Conservation (phyloP, 495 filamentous ascomycete species). For the Xylaria scruposa region DNA sequence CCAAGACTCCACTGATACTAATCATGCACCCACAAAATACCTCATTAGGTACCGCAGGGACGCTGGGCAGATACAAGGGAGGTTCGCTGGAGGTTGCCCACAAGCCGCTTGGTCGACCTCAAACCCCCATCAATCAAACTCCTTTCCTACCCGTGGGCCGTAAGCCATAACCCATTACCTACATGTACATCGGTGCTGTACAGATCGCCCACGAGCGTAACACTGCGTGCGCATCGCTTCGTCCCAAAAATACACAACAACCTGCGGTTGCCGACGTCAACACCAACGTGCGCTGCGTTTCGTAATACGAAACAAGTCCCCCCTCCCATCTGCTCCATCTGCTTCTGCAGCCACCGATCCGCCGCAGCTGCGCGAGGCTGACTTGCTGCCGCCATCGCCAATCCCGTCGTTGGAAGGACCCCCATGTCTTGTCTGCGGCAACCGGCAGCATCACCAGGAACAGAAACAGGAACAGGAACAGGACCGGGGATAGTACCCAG, state of each 20-base stretch:
- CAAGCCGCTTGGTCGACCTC: slow-evolving; percentile 21
- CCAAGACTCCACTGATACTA: slow-evolving; percentile 8
- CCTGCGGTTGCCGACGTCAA: slow-evolving; percentile 6
- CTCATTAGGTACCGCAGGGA: neutral
- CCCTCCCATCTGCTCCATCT: slow-evolving; percentile 11
- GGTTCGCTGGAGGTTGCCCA: slow-evolving; percentile 20
- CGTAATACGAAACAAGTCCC: slow-evolving; percentile 15
- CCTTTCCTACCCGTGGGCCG: slow-evolving; percentile 22
- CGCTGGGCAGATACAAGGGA: slow-evolving; percentile 2
- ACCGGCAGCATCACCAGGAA: slow-evolving; percentile 29
- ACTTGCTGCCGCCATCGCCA: slow-evolving; percentile 28
- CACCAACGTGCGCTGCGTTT: slow-evolving; percentile 13
- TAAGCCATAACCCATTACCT: neutral
- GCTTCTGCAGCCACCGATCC: slow-evolving; percentile 29
- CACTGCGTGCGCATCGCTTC: slow-evolving; percentile 31
- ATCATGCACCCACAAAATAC: slow-evolving; percentile 10
- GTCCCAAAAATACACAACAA: slow-evolving; percentile 22
- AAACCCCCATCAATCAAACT: slow-evolving; percentile 24
- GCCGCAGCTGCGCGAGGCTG: slow-evolving; percentile 25
- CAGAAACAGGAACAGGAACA: slow-evolving; percentile 24
- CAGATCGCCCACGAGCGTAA: slow-evolving; percentile 28
- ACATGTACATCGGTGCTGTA: slow-evolving; percentile 15
- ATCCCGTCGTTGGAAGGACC: slow-evolving; percentile 26
- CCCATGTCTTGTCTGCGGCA: slow-evolving; percentile 33
- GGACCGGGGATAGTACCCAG: neutral